phyloP scores from a whole-genome alignment of 169 alveolate species.

The Eimeria brunetti region DNA sequence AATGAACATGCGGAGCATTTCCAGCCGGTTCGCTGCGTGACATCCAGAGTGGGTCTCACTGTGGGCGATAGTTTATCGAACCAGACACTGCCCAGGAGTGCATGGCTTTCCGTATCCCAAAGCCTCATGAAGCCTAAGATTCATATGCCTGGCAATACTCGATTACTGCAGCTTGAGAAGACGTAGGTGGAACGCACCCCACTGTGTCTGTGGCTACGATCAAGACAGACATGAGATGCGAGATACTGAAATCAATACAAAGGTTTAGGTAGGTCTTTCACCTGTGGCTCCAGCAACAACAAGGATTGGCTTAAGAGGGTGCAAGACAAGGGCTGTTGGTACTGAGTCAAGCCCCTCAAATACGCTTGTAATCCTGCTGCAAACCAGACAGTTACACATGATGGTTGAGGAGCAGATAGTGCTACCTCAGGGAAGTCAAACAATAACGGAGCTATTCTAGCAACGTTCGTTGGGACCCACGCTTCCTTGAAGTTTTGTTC shows the following conservation, averaged over 20 bases:
- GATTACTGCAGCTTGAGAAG: neutral
- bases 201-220: neutral
- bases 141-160: neutral
- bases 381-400: neutral
- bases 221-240: neutral
- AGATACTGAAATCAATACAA: neutral
- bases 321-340: conserved; percentile 36
- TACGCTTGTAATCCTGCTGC: neutral
- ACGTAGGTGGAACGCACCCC: neutral
- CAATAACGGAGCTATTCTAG: neutral
- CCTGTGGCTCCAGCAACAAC: conserved; percentile 56
- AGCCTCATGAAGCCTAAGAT: conserved; percentile 72
- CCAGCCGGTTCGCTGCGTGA: neutral
- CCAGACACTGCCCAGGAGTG: conserved; percentile 47
- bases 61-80: conserved; percentile 78
- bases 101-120: conserved; percentile 68
- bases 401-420: neutral
- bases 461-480: neutral
- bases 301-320: conserved; percentile 37
- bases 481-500: conserved; percentile 33
- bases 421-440: neutral
- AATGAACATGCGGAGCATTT: neutral
- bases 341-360: conserved; percentile 49
- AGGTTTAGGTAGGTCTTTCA: neutral
- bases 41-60: conserved; percentile 11